Evolutionary conservation across 2,329 filamentous ascomycete genomes (phyloP), one percentile per base, ranked within the genome.

Genomic region (Lasiodiplodia gonubiensis): DNA sequence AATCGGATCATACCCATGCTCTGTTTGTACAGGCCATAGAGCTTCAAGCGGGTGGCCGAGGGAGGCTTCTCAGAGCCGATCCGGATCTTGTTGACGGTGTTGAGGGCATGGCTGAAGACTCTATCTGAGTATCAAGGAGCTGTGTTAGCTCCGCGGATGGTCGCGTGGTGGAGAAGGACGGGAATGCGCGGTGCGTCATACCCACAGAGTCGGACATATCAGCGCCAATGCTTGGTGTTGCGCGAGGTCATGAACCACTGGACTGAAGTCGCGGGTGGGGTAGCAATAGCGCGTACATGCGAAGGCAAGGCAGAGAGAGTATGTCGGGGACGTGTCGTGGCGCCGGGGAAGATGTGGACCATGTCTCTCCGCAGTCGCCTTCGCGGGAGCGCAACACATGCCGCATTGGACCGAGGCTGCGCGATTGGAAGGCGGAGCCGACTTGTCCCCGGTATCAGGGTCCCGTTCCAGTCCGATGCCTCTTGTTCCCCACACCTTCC

Each of bases 21-120:
- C 81, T 99, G 95, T 79, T 99, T 99, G 84, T 99, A 99, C 72
- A 99, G 86, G 71, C 95, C 95, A 90, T 99, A 99, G 70, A 99
- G 90, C 68, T 92, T 91, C 73, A 99, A 85, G 68, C 95, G 90
- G 76, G 96, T 94, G 69, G 86, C 84, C 2, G 93, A 88, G 57
- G 95, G 95, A 54, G 95, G 95, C 70, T 95, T 91, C 70, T 92
- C 89, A 64, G 93, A 93, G 70, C 95, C 94, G 21, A 94, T 97
- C 76, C 95, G 94, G 73, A 99, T 96, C 81, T 96, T 96, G 81
- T 97, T 97, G 75, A 99, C 94, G 27, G 95, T 98, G 82, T 97
- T 97, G 80, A 99, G 91, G 71, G 95, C 95, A 88, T 99, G 94
- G 79, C 96, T 94, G 80, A 99, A 99, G 77, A 99, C 95, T 81